These are phyloP conservation scores for Rhizoctonia solani DNA, from an alignment of 1,284 basidiomycete species.

Conservation along the genomic window DNA sequence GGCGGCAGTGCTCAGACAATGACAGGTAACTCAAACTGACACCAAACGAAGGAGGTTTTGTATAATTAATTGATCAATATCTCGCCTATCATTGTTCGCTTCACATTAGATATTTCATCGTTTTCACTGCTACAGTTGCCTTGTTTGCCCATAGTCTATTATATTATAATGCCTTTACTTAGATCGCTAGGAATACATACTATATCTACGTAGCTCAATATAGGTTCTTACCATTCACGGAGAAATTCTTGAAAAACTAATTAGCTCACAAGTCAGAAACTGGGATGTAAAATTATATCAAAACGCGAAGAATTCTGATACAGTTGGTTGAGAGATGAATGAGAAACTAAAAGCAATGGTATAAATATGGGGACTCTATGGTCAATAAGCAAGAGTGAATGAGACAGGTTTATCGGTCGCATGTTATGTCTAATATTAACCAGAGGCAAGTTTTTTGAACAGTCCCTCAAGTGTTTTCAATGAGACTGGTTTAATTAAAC, in stretches of 20 bases:
- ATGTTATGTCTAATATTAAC: neutral
- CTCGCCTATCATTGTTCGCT: too few species aligned
- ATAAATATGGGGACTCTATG: slow-evolving; percentile 34
- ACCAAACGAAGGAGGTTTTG: neutral
- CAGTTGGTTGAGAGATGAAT: neutral
- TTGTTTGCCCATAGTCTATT: too few species aligned
- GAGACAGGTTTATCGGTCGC: neutral
- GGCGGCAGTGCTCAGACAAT: slow-evolving; percentile 19
- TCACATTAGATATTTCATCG: too few species aligned
- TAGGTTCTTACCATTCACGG: neutral
- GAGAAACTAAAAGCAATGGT: slow-evolving; percentile 1
- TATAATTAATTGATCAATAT: neutral
- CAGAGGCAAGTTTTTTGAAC: slow-evolving; percentile 67
- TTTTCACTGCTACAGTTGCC: too few species aligned
- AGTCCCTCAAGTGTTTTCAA: slow-evolving; percentile 86
- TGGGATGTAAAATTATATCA: neutral
- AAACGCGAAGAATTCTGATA: slow-evolving; percentile 3
- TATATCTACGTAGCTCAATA: too few species aligned
- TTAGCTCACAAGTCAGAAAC: neutral
- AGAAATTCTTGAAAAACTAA: neutral
- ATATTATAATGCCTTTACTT: too few species aligned
- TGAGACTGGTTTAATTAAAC: slow-evolving; percentile 89
- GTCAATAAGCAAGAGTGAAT: slow-evolving; percentile 30
- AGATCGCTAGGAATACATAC: too few species aligned
- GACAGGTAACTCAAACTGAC: slow-evolving; percentile 2